Conservation (phyloP, 1,139 yeast species). For the Magnusiomyces clavatus region DNA sequence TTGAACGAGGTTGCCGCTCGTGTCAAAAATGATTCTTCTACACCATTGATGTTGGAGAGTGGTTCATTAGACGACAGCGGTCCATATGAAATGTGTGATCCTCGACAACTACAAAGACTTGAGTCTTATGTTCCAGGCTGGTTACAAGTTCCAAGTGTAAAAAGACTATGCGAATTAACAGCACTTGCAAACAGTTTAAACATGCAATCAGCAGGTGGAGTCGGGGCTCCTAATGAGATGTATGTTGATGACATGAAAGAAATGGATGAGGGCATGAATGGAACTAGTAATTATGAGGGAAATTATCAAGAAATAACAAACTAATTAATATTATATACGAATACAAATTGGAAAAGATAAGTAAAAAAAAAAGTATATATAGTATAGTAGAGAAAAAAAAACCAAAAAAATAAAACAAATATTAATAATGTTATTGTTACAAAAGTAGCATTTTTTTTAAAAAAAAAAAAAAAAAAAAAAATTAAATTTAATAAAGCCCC, state of each 20-base stretch:
- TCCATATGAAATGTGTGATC: constrained; percentile 77
- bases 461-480: neutral
- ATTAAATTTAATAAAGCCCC: too few relatives aligned
- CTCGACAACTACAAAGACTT: constrained; percentile 80
- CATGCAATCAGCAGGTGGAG: neutral
- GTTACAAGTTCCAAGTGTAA: constrained; percentile 80
- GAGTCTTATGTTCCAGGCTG: constrained; percentile 97
- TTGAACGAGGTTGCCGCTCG: constrained; percentile 76
- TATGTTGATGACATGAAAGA: neutral
- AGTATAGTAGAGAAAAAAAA: neutral
- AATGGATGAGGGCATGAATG: neutral
- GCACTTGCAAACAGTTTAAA: constrained; percentile 34
- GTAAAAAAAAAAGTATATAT: neutral
- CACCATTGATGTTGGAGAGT: constrained; percentile 42
- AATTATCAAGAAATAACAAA: too few relatives aligned
- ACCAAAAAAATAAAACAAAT: neutral
- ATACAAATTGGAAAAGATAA: too few relatives aligned
- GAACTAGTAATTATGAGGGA: neutral
- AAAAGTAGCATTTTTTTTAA: neutral
- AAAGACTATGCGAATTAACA: constrained; percentile 83
- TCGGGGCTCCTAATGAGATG: neutral
- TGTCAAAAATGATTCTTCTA: constrained; percentile 47
- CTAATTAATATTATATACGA: neutral
- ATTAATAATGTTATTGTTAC: neutral
- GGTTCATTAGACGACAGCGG: constrained; percentile 60